phyloP scores from a whole-genome alignment of 257 asterid genomes.

The Nicotiana otophora region DNA sequence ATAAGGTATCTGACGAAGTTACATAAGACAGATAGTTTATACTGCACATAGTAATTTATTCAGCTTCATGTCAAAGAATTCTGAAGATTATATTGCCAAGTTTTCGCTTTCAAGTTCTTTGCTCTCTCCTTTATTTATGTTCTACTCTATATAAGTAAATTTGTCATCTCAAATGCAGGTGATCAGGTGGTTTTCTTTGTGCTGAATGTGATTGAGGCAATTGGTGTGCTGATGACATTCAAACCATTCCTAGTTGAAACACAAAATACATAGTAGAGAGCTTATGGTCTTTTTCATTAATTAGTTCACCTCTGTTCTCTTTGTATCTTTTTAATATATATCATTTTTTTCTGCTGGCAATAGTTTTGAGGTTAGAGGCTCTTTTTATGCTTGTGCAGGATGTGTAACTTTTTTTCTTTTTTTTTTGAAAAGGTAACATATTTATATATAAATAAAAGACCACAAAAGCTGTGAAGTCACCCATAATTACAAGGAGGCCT shows the following conservation, averaged over 20 bases:
- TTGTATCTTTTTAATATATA: no score
- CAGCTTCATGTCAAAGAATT: no score
- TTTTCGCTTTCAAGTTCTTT: not conserved
- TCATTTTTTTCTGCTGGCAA: no score
- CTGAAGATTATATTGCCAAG: no score
- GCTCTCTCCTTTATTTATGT: not conserved
- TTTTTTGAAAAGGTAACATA: no score
- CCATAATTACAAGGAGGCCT: no score
- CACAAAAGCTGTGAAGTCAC: no score
- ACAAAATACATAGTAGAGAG: not conserved
- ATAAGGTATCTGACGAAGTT: no score
- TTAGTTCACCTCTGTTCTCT: not conserved
- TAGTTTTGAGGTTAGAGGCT: not conserved
- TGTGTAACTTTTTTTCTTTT: not conserved
- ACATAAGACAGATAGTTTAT: no score
- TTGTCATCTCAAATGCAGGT: conserved; percentile 17
- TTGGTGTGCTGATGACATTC: conserved; percentile 29
- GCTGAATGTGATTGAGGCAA: conserved; percentile 29
- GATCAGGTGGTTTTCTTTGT: conserved; percentile 33
- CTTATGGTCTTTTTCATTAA: not conserved
- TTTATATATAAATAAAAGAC: no score
- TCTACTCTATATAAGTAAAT: not conserved
- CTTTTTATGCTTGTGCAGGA: not conserved
- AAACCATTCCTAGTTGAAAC: conserved; percentile 26
- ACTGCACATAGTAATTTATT: no score